phyloP scores from a whole-genome alignment of 2,329 filamentous ascomycete genomes.

The Trichoderma arundinaceum region DNA sequence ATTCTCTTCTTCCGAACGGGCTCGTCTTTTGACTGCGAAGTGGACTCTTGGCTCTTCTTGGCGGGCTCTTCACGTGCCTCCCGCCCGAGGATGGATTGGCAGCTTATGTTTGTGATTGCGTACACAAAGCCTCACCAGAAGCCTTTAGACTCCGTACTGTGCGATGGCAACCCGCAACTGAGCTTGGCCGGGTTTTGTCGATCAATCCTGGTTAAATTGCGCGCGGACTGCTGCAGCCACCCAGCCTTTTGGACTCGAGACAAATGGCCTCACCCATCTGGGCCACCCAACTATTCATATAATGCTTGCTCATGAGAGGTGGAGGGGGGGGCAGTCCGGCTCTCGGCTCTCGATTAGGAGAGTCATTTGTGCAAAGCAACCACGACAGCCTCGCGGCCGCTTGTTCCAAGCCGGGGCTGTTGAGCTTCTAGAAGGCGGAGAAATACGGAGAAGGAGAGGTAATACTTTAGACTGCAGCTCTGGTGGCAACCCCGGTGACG shows the following conservation, averaged over 20 bases:
- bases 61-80: constrained; percentile 21
- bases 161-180: not conserved
- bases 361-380: not conserved
- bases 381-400: not conserved
- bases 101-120: not conserved
- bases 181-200: not conserved
- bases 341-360: not conserved
- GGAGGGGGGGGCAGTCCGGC: not conserved
- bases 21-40: too few relatives aligned
- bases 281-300: constrained; percentile 2
- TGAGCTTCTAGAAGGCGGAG: constrained; percentile 6
- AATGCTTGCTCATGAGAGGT: not conserved
- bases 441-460: too few relatives aligned
- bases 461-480: not conserved
- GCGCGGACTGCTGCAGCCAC: constrained; percentile 1
- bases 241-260: not conserved
- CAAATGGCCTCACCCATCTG: not conserved
- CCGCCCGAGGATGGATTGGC: constrained; percentile 7
- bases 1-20: not conserved
- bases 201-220: constrained; percentile 1
- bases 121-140: not conserved
- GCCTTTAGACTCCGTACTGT: not conserved
- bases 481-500: not conserved
- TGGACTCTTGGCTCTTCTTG: constrained; percentile 13
- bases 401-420: not conserved